phyloP scores from a whole-genome alignment of 2,329 filamentous ascomycete genomes.

The Colletotrichum magnum region DNA sequence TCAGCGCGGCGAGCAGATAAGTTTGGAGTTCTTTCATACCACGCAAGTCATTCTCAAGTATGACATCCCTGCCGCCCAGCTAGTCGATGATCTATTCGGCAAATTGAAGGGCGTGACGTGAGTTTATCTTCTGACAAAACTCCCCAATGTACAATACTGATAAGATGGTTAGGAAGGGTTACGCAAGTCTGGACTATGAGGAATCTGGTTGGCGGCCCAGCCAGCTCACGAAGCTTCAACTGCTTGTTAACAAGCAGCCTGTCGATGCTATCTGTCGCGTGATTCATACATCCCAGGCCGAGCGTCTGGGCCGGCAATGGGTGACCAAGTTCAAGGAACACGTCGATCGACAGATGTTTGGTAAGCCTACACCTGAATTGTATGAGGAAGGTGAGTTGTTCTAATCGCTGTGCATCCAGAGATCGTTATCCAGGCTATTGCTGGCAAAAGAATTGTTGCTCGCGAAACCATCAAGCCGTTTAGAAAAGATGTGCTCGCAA shows the following conservation, averaged over 20 bases:
- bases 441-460: conserved; percentile 86
- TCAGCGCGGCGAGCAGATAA: conserved; percentile 89
- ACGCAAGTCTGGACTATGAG: conserved; percentile 96
- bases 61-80: conserved; percentile 85
- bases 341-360: conserved; percentile 95
- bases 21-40: conserved; percentile 90
- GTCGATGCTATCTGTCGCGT: conserved; percentile 96
- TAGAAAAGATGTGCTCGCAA: conserved; percentile 93
- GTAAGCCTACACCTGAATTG: conserved; percentile 47
- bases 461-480: conserved; percentile 97
- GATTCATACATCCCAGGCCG: conserved; percentile 85
- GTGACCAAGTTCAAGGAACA: conserved; percentile 97
- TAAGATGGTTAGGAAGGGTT: conserved; percentile 75
- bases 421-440: conserved; percentile 92
- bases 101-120: conserved; percentile 90
- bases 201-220: conserved; percentile 89
- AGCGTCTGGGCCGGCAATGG: conserved; percentile 87
- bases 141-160: background rate
- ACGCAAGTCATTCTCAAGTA: conserved; percentile 97
- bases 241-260: conserved; percentile 92
- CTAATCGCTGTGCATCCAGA: conserved; percentile 62
- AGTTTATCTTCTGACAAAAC: conserved; percentile 37
- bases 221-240: conserved; percentile 88
- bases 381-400: background rate
- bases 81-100: conserved; percentile 98